A percentile compares a stretch with the other conserved stretches of the same genome.
These are phyloP conservation scores for Neoboletus magnificus DNA, from an alignment of 768 basidiomycete genomes.

Conservation along the genomic window DNA sequence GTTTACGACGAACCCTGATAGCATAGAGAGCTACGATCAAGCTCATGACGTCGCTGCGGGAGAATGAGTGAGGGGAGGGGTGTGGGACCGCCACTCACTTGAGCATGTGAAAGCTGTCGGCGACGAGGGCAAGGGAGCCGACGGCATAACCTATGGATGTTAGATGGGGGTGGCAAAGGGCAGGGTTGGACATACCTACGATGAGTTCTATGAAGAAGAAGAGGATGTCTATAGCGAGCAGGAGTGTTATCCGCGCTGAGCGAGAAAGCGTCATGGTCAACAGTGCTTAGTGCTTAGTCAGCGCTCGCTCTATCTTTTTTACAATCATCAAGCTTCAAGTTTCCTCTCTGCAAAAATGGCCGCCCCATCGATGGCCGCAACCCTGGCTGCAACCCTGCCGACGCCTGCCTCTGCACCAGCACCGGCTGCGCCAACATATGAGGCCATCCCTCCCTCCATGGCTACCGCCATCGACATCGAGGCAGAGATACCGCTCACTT, in stretches of 20 bases:
- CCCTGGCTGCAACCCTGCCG: constrained; percentile 81
- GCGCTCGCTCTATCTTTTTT: neutral
- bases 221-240: constrained; percentile 78
- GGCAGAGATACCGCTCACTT: constrained; percentile 76
- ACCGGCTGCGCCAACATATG: constrained; percentile 67
- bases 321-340: too few species aligned
- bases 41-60: constrained; percentile 89
- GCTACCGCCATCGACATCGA: constrained; percentile 92
- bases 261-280: too few species aligned
- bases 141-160: constrained; percentile 78
- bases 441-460: constrained; percentile 90
- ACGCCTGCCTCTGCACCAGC: constrained; percentile 54
- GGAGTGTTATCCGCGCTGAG: constrained; percentile 66
- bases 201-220: constrained; percentile 89
- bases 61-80: constrained; percentile 11
- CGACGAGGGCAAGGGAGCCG: constrained; percentile 90
- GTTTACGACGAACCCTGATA: constrained; percentile 55
- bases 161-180: constrained; percentile 8
- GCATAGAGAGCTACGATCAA: constrained; percentile 94
- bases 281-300: constrained; percentile 29
- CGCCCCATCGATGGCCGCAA: constrained; percentile 87
- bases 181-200: constrained; percentile 48
- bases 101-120: constrained; percentile 98
- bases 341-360: constrained; percentile 36
- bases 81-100: constrained; percentile 55